Evolutionary conservation across 371 early-diverging fungal genomes (phyloP).

Genomic region (Mucor racemosus): DNA sequence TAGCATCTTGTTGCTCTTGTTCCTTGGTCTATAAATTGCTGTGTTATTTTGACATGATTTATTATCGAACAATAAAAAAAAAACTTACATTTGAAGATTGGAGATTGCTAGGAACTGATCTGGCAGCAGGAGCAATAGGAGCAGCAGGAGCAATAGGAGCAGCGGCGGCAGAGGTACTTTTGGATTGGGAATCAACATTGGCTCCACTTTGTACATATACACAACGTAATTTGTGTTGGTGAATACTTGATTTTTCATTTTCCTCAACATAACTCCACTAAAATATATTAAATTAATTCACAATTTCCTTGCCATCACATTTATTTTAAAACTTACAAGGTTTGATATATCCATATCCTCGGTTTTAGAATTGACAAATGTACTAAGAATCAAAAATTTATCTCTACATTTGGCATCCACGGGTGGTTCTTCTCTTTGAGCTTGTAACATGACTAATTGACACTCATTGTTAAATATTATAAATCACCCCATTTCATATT

Average conservation of each 20-base stretch:
- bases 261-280: constrained; percentile 28
- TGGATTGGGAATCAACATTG: no score
- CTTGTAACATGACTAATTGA: constrained; percentile 71
- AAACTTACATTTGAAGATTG: neutral
- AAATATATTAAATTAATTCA: neutral
- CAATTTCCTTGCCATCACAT: neutral
- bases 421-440: constrained; percentile 74
- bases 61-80: neutral
- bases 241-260: constrained; percentile 12
- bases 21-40: neutral
- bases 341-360: constrained; percentile 47
- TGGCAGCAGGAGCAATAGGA: constrained; percentile 2
- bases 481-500: no score
- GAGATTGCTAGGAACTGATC: neutral
- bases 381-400: constrained; percentile 83
- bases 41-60: neutral
- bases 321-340: constrained; percentile 28
- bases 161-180: neutral
- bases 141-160: neutral
- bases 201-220: constrained; percentile 11
- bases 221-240: constrained; percentile 27
- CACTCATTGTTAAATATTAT: neutral
- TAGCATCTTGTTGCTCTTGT: neutral
- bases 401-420: constrained; percentile 77
- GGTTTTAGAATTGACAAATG: constrained; percentile 24